Percentiles rank a stretch among this genome's conserved stretches.
Conservation (phyloP, 352 stramenopile genomes). For the Globisporangium uncinulatum region DNA sequence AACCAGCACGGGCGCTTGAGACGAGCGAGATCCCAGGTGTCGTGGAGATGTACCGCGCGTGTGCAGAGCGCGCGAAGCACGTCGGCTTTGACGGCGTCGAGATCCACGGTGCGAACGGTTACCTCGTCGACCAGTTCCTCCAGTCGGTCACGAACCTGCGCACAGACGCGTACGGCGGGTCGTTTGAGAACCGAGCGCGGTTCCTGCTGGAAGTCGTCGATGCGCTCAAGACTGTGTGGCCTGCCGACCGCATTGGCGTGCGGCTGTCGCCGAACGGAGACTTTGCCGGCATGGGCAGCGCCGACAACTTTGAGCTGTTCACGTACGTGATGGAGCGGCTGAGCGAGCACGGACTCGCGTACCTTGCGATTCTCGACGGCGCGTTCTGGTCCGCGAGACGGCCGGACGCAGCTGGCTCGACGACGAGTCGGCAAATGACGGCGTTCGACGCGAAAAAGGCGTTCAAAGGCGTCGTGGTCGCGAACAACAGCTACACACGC, state of each 20-base stretch:
- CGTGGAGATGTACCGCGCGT: slow-evolving; percentile 27
- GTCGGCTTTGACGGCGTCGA: slow-evolving; percentile 74
- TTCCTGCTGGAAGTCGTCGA: slow-evolving; percentile 52
- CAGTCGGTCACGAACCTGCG: slow-evolving; percentile 48
- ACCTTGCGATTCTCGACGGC: slow-evolving; percentile 9
- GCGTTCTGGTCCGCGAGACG: too few relatives aligned
- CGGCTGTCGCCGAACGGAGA: slow-evolving; percentile 13
- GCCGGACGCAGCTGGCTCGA: too few relatives aligned
- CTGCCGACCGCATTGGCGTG: slow-evolving; percentile 11
- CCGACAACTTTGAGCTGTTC: slow-evolving; percentile 19
- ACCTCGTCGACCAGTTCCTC: slow-evolving; percentile 85
- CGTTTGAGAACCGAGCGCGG: slow-evolving; percentile 50
- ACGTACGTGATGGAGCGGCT: slow-evolving; percentile 12
- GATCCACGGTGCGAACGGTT: slow-evolving; percentile 83
- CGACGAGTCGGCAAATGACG: too few relatives aligned
- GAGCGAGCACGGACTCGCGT: slow-evolving; percentile 17
- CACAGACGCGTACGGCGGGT: slow-evolving; percentile 71
- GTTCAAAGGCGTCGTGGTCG: too few relatives aligned
- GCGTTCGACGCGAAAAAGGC: too few relatives aligned
- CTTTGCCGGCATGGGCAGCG: slow-evolving; percentile 12
- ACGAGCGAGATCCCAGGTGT: slow-evolving; percentile 14
- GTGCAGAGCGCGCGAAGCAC: slow-evolving; percentile 3
- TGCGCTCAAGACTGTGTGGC: slow-evolving; percentile 14
- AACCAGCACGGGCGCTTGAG: slow-evolving; percentile 1
- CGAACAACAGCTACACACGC: too few relatives aligned